Conservation (phyloP, 1,139 yeast genomes). For the Magnusiomyces fungicola region DNA sequence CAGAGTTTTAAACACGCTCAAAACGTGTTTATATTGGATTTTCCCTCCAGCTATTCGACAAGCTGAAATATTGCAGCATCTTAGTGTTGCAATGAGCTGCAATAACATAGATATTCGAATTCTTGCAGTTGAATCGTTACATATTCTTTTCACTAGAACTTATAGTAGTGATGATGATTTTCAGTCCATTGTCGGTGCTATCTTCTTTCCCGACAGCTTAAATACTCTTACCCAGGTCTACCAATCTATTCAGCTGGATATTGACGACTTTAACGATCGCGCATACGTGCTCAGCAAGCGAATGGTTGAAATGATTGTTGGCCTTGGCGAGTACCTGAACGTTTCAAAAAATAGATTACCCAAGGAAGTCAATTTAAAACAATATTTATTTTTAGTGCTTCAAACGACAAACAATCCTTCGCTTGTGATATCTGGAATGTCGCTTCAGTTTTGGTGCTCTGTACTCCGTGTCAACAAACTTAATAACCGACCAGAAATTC, state of each 20-base stretch:
- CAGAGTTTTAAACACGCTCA: slow-evolving; percentile 71
- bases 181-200: slow-evolving; percentile 69
- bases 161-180: slow-evolving; percentile 67
- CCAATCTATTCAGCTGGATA: slow-evolving; percentile 53
- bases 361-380: slow-evolving; percentile 48
- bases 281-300: slow-evolving; percentile 75
- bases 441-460: slow-evolving; percentile 92
- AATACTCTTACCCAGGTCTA: slow-evolving; percentile 59
- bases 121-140: slow-evolving; percentile 84
- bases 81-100: slow-evolving; percentile 53
- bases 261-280: slow-evolving; percentile 73
- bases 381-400: slow-evolving; percentile 66
- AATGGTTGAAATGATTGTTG: slow-evolving; percentile 88
- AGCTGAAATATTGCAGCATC: slow-evolving; percentile 60
- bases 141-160: slow-evolving; percentile 77
- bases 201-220: slow-evolving; percentile 68
- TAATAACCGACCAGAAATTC: slow-evolving; percentile 38
- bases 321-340: slow-evolving; percentile 71
- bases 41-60: slow-evolving; percentile 64
- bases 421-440: slow-evolving; percentile 81
- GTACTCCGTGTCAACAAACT: slow-evolving; percentile 76
- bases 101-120: slow-evolving; percentile 65
- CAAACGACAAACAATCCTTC: slow-evolving; percentile 80
- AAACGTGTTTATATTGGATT: slow-evolving; percentile 89
- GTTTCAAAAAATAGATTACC: slow-evolving; percentile 34